Conservation (phyloP, 1,284 basidiomycete genomes). For the Pascua guehoae region DNA sequence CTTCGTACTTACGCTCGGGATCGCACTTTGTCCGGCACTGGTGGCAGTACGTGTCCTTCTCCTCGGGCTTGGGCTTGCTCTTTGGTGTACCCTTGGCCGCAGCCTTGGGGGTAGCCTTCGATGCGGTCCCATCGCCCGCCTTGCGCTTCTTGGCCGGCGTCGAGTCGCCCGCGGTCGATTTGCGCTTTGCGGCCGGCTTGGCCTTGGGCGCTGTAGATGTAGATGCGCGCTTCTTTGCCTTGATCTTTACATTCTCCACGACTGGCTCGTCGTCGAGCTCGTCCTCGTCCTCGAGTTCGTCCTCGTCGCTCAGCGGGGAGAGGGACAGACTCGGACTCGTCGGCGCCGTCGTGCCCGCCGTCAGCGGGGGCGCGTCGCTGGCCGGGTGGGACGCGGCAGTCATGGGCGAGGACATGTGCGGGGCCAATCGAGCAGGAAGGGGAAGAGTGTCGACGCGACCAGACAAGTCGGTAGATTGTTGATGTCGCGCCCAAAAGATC, state of each 20-base stretch:
- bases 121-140: neutral
- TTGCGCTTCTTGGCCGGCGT: constrained; percentile 1
- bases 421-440: neutral
- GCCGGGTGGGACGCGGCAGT: neutral
- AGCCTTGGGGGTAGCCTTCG: constrained; percentile 4
- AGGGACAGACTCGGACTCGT: neutral
- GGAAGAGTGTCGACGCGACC: too few species aligned
- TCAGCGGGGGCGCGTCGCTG: constrained; percentile 10
- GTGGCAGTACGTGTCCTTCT: constrained; percentile 31
- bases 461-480: too few species aligned
- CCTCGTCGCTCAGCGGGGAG: too few species aligned
- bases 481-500: too few species aligned
- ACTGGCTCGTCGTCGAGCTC: too few species aligned
- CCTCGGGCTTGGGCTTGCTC: constrained; percentile 1
- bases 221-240: neutral
- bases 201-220: neutral
- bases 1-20: constrained; percentile 8
- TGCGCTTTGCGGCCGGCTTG: constrained; percentile 7
- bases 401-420: constrained; percentile 9
- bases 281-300: too few species aligned
- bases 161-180: neutral
- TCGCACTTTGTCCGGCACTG: constrained; percentile 23
- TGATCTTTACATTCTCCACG: neutral
- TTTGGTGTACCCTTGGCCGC: neutral
- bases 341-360: constrained; percentile 2